Conservation (phyloP, 2,329 filamentous ascomycete genomes). For the Chalaropsis ovoidea region DNA sequence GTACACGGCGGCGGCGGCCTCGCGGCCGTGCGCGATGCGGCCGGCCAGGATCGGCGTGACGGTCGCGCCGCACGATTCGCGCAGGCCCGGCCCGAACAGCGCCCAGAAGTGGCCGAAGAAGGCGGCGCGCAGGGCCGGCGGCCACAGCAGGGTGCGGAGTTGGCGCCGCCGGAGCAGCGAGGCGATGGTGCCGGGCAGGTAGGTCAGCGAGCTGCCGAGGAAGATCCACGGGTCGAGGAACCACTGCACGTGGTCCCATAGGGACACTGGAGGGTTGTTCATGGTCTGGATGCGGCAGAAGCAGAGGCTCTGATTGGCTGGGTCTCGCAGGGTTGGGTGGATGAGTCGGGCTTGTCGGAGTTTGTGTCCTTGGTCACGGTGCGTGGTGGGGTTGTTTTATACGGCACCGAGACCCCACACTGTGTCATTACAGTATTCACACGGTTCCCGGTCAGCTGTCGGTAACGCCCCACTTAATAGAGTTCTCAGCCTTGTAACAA, state of each 20-base stretch:
- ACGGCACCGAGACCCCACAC: background rate
- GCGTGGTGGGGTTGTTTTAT: background rate
- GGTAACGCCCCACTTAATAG: constrained; percentile 3
- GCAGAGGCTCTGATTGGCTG: background rate
- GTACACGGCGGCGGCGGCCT: constrained; percentile 32
- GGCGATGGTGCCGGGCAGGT: constrained; percentile 43
- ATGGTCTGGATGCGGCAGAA: background rate
- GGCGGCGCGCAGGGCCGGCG: constrained; percentile 35
- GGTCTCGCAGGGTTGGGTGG: background rate
- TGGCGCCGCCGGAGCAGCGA: constrained; percentile 34
- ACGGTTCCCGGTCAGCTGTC: background rate
- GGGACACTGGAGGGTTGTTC: constrained; percentile 16
- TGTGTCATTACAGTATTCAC: background rate
- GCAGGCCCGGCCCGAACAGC: constrained; percentile 42
- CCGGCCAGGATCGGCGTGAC: constrained; percentile 49
- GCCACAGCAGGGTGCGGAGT: constrained; percentile 35
- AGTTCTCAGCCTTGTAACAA: constrained; percentile 1
- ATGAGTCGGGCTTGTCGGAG: too few relatives aligned
- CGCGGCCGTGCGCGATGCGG: constrained; percentile 34
- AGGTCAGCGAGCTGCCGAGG: constrained; percentile 39
- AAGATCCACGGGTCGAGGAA: constrained; percentile 45
- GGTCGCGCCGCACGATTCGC: constrained; percentile 34
- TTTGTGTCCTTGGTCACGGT: too few relatives aligned
- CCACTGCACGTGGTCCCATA: constrained; percentile 28
- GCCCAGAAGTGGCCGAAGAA: constrained; percentile 57